Evolutionary conservation across 1,284 basidiomycete genomes (phyloP).

Genomic region (Ustanciosporium gigantosporum): DNA sequence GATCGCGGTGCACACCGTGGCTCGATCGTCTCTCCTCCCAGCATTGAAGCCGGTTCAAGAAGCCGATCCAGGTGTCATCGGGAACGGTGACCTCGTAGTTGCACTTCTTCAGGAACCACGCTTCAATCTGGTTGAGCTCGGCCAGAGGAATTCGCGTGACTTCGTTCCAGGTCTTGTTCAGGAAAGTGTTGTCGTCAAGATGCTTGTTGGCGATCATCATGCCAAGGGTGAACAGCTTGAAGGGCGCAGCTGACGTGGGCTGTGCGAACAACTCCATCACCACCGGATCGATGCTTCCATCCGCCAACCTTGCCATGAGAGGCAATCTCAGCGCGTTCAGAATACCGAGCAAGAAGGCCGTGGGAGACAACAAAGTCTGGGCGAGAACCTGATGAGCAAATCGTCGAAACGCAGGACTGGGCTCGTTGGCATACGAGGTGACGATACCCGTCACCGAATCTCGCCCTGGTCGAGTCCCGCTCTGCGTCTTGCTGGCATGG

Average conservation of each 20-base stretch:
- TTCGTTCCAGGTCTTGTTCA: conserved; percentile 60
- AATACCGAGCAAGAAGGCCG: conserved; percentile 52
- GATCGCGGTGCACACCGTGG: conserved; percentile 24
- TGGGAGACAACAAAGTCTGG: conserved; percentile 56
- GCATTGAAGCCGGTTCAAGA: conserved; percentile 37
- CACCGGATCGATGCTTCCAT: conserved; percentile 39
- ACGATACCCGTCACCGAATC: conserved; percentile 18
- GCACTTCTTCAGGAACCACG: conserved; percentile 54
- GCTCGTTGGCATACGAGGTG: conserved; percentile 42
- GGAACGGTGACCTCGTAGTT: conserved; percentile 55
- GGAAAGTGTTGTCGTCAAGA: conserved; percentile 60
- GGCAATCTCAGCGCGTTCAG: conserved; percentile 51
- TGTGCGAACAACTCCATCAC: conserved; percentile 54
- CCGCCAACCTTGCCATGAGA: conserved; percentile 31
- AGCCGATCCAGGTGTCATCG: conserved; percentile 52
- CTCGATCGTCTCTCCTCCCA: conserved; percentile 41
- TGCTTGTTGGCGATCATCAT: conserved; percentile 61
- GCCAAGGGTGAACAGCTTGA: conserved; percentile 57
- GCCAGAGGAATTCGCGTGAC: conserved; percentile 58
- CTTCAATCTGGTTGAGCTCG: conserved; percentile 58
- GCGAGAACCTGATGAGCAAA: conserved; percentile 58
- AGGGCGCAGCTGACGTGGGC: conserved; percentile 51
- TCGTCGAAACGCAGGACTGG: conserved; percentile 54
- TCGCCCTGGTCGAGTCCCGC: conserved; percentile 1
- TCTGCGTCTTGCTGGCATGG: not conserved